Conservation (phyloP, 192 early-diverging fungal genomes). For the Coemansia interrupta region DNA sequence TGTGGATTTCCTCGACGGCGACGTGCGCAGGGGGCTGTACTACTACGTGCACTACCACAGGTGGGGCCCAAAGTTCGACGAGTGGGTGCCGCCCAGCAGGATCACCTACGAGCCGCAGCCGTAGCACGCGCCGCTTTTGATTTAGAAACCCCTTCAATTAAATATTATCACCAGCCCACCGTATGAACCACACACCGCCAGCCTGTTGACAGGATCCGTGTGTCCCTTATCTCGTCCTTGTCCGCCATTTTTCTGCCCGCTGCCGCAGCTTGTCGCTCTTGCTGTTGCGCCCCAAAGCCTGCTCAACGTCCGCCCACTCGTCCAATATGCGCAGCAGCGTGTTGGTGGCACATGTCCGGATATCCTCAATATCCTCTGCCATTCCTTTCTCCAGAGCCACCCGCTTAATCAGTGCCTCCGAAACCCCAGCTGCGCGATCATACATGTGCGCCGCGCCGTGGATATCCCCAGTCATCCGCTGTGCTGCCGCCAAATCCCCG, state of each 20-base stretch:
- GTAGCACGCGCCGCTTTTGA: too few species aligned
- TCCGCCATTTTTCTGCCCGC: constrained; percentile 11
- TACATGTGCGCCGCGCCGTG: background rate
- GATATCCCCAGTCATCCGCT: background rate
- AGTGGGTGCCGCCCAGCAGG: constrained; percentile 47
- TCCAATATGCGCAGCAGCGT: constrained; percentile 5
- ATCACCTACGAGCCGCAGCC: constrained; percentile 13
- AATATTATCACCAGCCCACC: too few species aligned
- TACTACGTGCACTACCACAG: constrained; percentile 44
- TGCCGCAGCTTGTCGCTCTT: constrained; percentile 17
- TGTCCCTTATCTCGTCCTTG: background rate
- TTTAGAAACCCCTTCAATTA: too few species aligned
- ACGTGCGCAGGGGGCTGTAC: constrained; percentile 27
- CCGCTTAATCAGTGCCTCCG: background rate
- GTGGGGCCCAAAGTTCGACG: constrained; percentile 42
- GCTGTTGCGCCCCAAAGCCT: constrained; percentile 19
- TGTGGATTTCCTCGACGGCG: constrained; percentile 20
- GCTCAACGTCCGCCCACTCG: constrained; percentile 33
- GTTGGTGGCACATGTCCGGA: background rate
- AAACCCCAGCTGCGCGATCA: background rate
- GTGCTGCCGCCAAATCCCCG: background rate
- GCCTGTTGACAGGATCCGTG: too few species aligned
- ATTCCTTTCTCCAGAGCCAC: background rate
- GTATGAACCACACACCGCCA: too few species aligned
- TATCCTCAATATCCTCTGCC: background rate